phyloP scores from a whole-genome alignment of 306 rosid genomes.

The Fragaria iinumae region DNA sequence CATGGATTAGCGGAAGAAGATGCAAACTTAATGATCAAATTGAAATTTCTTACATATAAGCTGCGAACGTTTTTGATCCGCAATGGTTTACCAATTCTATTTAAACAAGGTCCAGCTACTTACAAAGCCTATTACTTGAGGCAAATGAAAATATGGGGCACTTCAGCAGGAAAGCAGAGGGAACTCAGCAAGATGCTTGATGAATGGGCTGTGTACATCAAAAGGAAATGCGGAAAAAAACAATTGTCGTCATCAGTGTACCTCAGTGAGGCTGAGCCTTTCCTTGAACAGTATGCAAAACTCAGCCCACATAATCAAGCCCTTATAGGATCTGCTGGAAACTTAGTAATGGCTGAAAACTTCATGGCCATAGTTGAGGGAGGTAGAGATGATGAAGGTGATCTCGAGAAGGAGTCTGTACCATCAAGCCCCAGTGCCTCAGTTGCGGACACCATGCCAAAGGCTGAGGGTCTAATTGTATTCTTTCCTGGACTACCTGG shows the following conservation, averaged over 20 bases:
- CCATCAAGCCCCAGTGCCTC: constrained; percentile 50
- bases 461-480: constrained; percentile 76
- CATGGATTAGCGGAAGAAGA: constrained; percentile 85
- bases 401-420: constrained; percentile 51
- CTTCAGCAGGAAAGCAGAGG: constrained; percentile 79
- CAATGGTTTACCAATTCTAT: constrained; percentile 82
- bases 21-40: constrained; percentile 93
- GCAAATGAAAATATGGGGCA: constrained; percentile 96
- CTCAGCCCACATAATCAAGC: constrained; percentile 73
- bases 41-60: constrained; percentile 94
- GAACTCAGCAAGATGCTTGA: constrained; percentile 94
- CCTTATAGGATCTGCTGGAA: constrained; percentile 89
- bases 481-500: constrained; percentile 98
- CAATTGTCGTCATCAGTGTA: constrained; percentile 70
- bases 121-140: constrained; percentile 92
- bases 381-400: constrained; percentile 84
- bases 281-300: constrained; percentile 87
- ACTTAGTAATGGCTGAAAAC: constrained; percentile 74
- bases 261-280: constrained; percentile 94
- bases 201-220: constrained; percentile 90
- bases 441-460: constrained; percentile 58
- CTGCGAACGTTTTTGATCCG: constrained; percentile 91
- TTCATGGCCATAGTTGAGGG: constrained; percentile 78
- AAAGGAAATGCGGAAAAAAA: constrained; percentile 72
- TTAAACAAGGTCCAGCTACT: constrained; percentile 91